Evolutionary conservation across 108 stramenopile species (phyloP), one percentile per base, ranked within the genome.

Genomic region (Stephanodiscus minutulus): DNA sequence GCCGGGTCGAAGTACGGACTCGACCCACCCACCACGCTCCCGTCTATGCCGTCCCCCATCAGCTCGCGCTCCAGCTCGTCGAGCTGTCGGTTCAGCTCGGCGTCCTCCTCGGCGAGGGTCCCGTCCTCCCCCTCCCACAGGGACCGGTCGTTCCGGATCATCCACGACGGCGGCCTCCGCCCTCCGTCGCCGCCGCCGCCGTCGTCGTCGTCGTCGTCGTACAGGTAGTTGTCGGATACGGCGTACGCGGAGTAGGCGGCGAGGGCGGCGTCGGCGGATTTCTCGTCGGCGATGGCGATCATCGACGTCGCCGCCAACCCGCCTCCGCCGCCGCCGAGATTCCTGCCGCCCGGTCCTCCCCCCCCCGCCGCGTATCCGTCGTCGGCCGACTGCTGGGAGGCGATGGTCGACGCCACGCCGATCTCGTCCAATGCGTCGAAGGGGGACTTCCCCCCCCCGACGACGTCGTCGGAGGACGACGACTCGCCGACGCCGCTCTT

Each of bases 161-260:
- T 58, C 39, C 8, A 64, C 62, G 48, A 33, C 28, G 10, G 44
- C n/a, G 24, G 39, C 72, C 33, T 53, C 63, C 62, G 33, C 17
- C 44, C 20, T 48, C 62, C 69, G 70, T 67, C n/a, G 47, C 62
- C 41, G 20, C 44, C 20, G 56, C 62, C 69, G 70, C 64, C n/a
- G 47, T 48, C 65, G 27, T 63, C 66, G 33, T 76, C 61, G 21
- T 88, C 74, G 25, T 87, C 83, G 53, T 89, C 85, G 64, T 87
- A 79, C 17, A 93, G 48, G 84, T 86, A 93, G 66, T 93, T 92
- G 61, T 92, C 91, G 3, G 71, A 47, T 0, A 89, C 87, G 7
- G 74, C 67, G 75, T 76, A 87, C 35, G 64, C 57, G 24, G 65
- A 82, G 65, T 87, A 93, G 21, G 87, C 64, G 3, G 76, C 50